Evolutionary conservation across 768 basidiomycete genomes (phyloP), one percentile per base, ranked within the genome.

Genomic region (Phlebiopsis flavidoalba): DNA sequence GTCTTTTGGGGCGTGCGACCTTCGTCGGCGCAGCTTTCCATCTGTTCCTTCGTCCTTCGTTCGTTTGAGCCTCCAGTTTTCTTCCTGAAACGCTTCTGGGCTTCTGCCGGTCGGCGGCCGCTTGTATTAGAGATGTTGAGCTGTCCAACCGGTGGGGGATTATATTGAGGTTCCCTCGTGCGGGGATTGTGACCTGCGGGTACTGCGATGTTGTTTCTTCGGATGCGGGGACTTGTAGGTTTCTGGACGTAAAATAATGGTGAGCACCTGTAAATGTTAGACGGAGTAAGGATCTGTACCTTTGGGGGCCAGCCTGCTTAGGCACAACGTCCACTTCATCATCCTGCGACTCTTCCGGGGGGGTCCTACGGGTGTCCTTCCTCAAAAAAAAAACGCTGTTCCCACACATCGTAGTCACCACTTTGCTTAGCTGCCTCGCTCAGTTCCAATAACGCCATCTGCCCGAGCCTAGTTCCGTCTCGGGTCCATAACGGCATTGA

Each of bases 161-260:
- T 97, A 70, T 98, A 98, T 17, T n/a, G 93, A 95, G 3, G 88
- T 82, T 19, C 95, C 95, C 35, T 84, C 84, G 64, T 91, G 91
- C 0, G 95, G 95, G 3, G 85, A 74, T 1, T 76, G n/a, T n/a
- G 66, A 0, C 93, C 82, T 0, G 91, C 88, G 0, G 88, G 83
- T 0, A 89, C 64, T 8, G 81, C 77, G 61, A 92, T 92, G 21
- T n/a, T 71, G 59, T 21, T 82, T 67, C 45, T 82, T 80, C 0
- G 80, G 79, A 57, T 81, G 77, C n/a, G 10, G 70, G 68, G 3
- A 76, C 70, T n/a, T 0, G 74, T 65, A 6, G 87, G 87, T 47
- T 81, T 75, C 85, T 88, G 60, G 40, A 40, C 7, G 37, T 40
- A 40, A 40, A 22, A 51, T 8, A 37, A 46, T 22, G 14, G 52